Base-by-base conservation (phyloP, 352 stramenopile species). In the Aphanomyces euteiches region DNA sequence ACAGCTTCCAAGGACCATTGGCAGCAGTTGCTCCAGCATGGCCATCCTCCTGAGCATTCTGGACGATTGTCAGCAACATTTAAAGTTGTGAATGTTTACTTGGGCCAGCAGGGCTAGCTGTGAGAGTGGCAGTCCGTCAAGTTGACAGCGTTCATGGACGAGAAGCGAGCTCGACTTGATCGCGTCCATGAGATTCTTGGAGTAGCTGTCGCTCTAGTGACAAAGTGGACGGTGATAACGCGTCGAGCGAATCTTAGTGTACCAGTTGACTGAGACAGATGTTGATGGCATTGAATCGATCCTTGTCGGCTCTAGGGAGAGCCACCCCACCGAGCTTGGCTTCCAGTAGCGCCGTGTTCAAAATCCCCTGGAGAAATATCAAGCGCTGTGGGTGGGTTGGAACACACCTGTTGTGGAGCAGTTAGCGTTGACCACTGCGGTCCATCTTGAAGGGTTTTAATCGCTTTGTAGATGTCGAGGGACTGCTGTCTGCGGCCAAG, bases 141-240 rank as follows among this genome's bases (percentile, higher is more conserved):
- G 61, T 54, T 98, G 84, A 1, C 72, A 67, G 40, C 88, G 82
- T 70, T 98, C 84, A 0, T 85, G 91, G 12, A 98, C 78, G n/a
- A 83, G 82, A 21, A 98, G 78, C 38, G 87, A 87, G 74, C 96
- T 99, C 15, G 85, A 83, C 78, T 99, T 99, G 37, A 96, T 99
- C 1, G 92, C 90, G 76, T 99, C 97, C 47, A 99, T 83, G 39
- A 99, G 79, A 78, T 99, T 99, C 73, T 98, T 98, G 45, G 84
- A 93, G 65, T 99, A 99, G 57, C 95, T 96, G 45, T 91, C 98
- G 78, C 80, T 40, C 85, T 96, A 45, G 28, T 3, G 7, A 21
- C 17, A n/a, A n/a, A n/a, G 43, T 50, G 0, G 1, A 50, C 17
- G 21, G 13, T 1, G 28, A 28, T 28, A 28, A 28, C 28, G 10